Conservation (phyloP, 2,329 filamentous ascomycete species). For the Ophiostoma pallidulum region DNA sequence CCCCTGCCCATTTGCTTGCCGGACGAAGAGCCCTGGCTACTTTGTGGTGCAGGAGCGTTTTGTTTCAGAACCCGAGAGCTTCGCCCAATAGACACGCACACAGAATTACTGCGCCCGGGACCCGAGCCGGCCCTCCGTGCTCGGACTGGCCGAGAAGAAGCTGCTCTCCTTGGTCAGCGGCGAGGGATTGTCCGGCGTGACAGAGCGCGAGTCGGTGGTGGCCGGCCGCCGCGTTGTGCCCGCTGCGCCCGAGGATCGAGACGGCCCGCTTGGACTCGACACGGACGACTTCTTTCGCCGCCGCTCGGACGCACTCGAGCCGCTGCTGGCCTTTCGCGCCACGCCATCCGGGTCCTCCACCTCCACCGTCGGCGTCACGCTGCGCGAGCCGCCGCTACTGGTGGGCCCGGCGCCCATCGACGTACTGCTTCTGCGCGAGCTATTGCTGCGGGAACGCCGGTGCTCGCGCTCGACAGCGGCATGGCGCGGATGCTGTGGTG, state of each 20-base stretch:
- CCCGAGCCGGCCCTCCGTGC: neutral
- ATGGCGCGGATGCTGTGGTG: conserved; percentile 33
- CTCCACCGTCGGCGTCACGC: conserved; percentile 32
- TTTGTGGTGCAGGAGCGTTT: too few relatives aligned
- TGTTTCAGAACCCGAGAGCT: too few relatives aligned
- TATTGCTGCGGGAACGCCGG: conserved; percentile 41
- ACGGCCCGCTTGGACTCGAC: conserved; percentile 25
- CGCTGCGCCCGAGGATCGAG: conserved; percentile 24
- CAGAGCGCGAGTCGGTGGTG: conserved; percentile 38
- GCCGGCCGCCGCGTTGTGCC: conserved; percentile 28
- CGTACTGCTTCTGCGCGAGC: conserved; percentile 41
- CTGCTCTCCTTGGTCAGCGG: conserved; percentile 43
- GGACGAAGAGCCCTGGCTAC: too few relatives aligned
- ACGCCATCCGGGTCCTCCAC: conserved; percentile 26
- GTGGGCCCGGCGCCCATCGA: conserved; percentile 17
- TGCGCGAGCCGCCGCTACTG: conserved; percentile 21
- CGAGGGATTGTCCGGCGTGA: conserved; percentile 46
- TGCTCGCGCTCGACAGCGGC: conserved; percentile 36
- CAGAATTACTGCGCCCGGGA: neutral
- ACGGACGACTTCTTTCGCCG: conserved; percentile 37
- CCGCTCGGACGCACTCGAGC: conserved; percentile 39
- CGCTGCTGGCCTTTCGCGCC: conserved; percentile 36
- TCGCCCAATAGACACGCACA: neutral
- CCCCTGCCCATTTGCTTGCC: too few relatives aligned
- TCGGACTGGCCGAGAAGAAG: conserved; percentile 10